phyloP scores from a whole-genome alignment of 2,329 filamentous ascomycete genomes.

The Penicillium olsonii region DNA sequence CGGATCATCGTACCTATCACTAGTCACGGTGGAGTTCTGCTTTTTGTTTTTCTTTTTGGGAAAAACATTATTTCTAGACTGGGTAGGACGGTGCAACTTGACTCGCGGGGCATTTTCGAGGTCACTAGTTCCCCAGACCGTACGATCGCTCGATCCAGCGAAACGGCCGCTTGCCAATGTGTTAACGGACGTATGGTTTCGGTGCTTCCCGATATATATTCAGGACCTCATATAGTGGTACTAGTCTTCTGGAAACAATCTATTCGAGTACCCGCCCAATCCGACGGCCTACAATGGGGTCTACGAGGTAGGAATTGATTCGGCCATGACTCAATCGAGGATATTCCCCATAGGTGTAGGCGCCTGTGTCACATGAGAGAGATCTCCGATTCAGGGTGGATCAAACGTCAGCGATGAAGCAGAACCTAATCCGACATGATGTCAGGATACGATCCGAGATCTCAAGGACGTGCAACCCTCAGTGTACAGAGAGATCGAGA shows the following conservation, averaged over 20 bases:
- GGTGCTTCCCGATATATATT: no score
- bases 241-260: slow-evolving; percentile 1
- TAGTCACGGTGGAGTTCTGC: slow-evolving; percentile 4
- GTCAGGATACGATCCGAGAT: slow-evolving; percentile 7
- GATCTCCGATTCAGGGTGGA: slow-evolving; percentile 16
- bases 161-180: slow-evolving; percentile 8
- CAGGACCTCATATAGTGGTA: no score
- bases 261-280: neutral
- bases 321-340: neutral
- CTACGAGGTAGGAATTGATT: neutral
- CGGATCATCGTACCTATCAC: slow-evolving; percentile 25
- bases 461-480: slow-evolving; percentile 5
- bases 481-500: slow-evolving; percentile 1
- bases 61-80: no score
- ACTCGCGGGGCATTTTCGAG: no score
- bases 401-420: slow-evolving; percentile 15
- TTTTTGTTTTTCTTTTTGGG: neutral
- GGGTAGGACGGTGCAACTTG: no score
- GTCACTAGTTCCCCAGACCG: slow-evolving; percentile 1
- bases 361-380: slow-evolving; percentile 16
- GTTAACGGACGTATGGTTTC: slow-evolving; percentile 7
- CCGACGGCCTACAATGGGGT: neutral
- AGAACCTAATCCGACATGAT: slow-evolving; percentile 12
- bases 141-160: slow-evolving; percentile 6
- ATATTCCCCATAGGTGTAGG: slow-evolving; percentile 1